A percentile compares a stretch with the other conserved stretches of the same genome.
phyloP scores from a whole-genome alignment of 2,329 filamentous ascomycete genomes.

The Xylaria sp. region DNA sequence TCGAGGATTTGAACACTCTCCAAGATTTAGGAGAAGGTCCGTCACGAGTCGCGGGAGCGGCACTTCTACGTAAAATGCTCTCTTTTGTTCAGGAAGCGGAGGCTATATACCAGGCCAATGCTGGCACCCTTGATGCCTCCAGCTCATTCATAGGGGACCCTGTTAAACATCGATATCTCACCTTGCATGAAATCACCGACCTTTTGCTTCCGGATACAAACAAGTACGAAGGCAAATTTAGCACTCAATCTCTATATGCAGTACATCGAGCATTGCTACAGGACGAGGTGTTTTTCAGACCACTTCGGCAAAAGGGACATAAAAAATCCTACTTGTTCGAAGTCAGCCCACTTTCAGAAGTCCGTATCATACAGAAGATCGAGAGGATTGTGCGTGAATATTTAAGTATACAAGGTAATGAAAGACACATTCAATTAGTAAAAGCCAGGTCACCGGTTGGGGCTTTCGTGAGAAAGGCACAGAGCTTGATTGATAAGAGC shows the following conservation, averaged over 20 bases:
- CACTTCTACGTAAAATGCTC: conserved; percentile 60
- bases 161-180: conserved; percentile 56
- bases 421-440: neutral
- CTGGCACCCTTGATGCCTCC: conserved; percentile 60
- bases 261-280: conserved; percentile 72
- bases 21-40: conserved; percentile 56
- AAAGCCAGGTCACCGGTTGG: conserved; percentile 7
- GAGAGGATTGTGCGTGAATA: conserved; percentile 64
- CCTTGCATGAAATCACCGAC: conserved; percentile 62
- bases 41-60: conserved; percentile 54
- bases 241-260: conserved; percentile 69
- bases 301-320: conserved; percentile 60
- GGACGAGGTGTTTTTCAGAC: conserved; percentile 70
- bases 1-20: conserved; percentile 50
- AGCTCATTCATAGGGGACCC: conserved; percentile 54
- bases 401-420: conserved; percentile 53
- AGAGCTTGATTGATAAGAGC: conserved; percentile 61
- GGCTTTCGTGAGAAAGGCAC: conserved; percentile 62
- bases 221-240: conserved; percentile 53
- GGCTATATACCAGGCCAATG: conserved; percentile 58
- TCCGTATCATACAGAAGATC: conserved; percentile 61
- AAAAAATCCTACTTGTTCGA: conserved; percentile 69
- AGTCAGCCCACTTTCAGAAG: conserved; percentile 66
- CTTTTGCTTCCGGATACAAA: conserved; percentile 53
- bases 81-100: conserved; percentile 57